phyloP scores from a whole-genome alignment of 2,329 filamentous ascomycete genomes.

The Aspergillus udagawae region DNA sequence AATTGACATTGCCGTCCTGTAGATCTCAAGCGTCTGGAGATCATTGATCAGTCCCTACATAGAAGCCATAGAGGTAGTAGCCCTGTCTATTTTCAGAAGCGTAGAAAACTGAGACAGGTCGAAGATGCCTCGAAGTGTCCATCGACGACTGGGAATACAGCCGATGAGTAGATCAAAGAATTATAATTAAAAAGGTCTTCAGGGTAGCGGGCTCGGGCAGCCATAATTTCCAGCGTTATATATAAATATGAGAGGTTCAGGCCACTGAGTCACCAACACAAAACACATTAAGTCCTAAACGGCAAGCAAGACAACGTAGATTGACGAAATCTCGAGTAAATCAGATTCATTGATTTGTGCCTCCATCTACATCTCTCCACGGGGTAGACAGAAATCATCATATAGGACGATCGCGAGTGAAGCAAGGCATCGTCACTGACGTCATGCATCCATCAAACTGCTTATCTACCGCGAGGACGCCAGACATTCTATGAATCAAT shows the following conservation, averaged over 20 bases:
- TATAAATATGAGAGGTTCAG: background rate
- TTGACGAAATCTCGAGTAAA: background rate
- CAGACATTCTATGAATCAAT: background rate
- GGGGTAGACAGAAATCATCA: too few relatives aligned
- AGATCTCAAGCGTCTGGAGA: too few relatives aligned
- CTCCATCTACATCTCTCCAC: background rate
- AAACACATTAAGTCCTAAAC: background rate
- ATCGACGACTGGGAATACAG: too few relatives aligned
- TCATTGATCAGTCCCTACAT: too few relatives aligned
- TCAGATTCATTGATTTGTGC: background rate
- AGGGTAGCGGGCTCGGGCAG: too few relatives aligned
- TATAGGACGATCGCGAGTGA: background rate
- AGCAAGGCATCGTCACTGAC: conserved; percentile 12
- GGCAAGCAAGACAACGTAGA: background rate
- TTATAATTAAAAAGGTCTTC: too few relatives aligned
- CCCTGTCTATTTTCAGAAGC: too few relatives aligned
- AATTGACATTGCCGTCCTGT: too few relatives aligned
- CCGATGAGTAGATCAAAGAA: too few relatives aligned
- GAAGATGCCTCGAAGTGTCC: too few relatives aligned
- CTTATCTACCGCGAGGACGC: background rate
- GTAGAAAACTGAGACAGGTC: too few relatives aligned
- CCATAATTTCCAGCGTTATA: background rate
- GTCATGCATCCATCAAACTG: conserved; percentile 16
- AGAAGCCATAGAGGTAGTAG: too few relatives aligned
- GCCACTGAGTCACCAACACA: background rate